Evolutionary conservation across 1,284 basidiomycete species (phyloP), one percentile per base, ranked within the genome.

Genomic region (Trametes pubescens): DNA sequence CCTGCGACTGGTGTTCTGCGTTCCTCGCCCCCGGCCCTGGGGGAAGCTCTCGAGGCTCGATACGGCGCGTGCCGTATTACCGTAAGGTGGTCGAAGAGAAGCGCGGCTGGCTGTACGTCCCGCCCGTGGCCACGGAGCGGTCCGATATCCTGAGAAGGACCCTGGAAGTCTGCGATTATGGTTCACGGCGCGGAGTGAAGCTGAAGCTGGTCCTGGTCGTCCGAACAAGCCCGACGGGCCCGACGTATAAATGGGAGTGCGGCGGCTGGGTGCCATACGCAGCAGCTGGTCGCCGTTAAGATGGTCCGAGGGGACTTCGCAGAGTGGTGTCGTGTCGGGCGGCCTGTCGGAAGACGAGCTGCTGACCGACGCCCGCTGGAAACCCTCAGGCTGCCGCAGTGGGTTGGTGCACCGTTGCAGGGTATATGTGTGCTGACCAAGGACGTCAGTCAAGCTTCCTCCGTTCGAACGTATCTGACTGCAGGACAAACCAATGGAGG

Each of bases 141-240:
- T 5, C 47, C 57, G 57, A 38, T 14, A 16, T 18, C 58, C n/a
- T 43, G 38, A 38, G 40, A 52, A 53, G 35, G 34, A 49, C 47
- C 47, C 52, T 54, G 38, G n/a, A 43, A 54, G 52, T 43, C 22
- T 32, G 52, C 40, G 8, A 14, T 24, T 18, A 40, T 22, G 18
- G 52, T 26, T 43, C 21, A 13, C 35, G 35, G 24, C 26, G 22
- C 21, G 35, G 37, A 37, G 13, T 2, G 35, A 37, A 29, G 18
- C 18, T 16, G 32, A 21, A 24, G 22, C 13, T 5, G 21, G 8
- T 54, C 52, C 13, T 5, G 21, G 8, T 54, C 52, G 52, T 43
- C 52, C 52, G 52, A 54, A 22, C 38, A 13, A 26, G 38, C 26
- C 52, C 52, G 38, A 54, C 10, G 51, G 8, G 11, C 24, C 52